Percentiles rank a stretch among this genome's conserved stretches.
Conservation (phyloP, 768 basidiomycete genomes). For the Terana coerulea region DNA sequence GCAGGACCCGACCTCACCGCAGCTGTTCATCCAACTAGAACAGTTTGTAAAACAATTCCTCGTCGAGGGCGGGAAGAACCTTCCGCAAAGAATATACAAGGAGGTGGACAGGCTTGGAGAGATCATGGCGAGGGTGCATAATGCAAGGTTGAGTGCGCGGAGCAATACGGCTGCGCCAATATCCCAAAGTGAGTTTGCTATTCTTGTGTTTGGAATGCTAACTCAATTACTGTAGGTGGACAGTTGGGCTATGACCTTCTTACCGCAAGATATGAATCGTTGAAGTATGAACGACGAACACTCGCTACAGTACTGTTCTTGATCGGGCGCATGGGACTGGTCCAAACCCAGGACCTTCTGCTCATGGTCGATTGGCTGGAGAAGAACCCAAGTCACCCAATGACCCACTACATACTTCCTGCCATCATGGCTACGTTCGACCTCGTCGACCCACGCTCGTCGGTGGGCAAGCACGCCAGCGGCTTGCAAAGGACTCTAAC, state of each 20-base stretch:
- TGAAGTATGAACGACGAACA: conserved; percentile 69
- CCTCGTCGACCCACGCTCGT: conserved; percentile 51
- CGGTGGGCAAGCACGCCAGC: conserved; percentile 43
- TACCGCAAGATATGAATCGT: conserved; percentile 63
- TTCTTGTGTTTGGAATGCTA: not conserved
- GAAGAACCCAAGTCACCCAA: conserved; percentile 58
- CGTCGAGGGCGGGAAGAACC: conserved; percentile 39
- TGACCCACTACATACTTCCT: conserved; percentile 67
- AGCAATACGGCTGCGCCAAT: conserved; percentile 53
- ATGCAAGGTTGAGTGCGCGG: conserved; percentile 58
- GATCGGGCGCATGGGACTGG: conserved; percentile 58
- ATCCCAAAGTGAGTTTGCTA: conserved; percentile 46
- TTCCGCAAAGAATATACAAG: conserved; percentile 55
- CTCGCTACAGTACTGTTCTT: conserved; percentile 62
- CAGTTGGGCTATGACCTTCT: conserved; percentile 62
- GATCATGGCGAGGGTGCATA: conserved; percentile 50
- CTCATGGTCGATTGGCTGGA: conserved; percentile 69
- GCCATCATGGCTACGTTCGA: conserved; percentile 66
- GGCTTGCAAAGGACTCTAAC: conserved; percentile 41
- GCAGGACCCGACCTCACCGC: conserved; percentile 38
- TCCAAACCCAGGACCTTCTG: conserved; percentile 59
- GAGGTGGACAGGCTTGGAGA: conserved; percentile 60
- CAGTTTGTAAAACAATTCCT: conserved; percentile 56
- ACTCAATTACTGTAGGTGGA: not conserved
- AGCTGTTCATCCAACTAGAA: conserved; percentile 49